Base-by-base conservation (phyloP, 1,139 yeast genomes). In the Saccharomyces hybrid region DNA sequence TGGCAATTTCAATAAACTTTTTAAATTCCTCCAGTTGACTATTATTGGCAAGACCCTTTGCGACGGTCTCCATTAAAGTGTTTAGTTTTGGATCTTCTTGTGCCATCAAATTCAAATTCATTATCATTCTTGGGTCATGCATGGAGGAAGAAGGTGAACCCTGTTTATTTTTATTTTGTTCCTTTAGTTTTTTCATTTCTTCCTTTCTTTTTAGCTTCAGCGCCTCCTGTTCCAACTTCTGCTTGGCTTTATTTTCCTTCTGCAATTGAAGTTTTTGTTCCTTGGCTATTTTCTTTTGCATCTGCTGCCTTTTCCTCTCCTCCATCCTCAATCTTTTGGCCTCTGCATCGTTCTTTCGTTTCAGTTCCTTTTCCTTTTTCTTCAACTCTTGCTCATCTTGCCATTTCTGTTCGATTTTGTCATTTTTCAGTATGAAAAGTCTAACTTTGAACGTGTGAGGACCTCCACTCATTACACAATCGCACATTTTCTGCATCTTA, bases 401-500 rank as follows among this genome's bases (percentile, higher is more conserved):
- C 71, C 77, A 71, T 53, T 65, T 64, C 53, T 58, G 63, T 59
- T 75, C 79, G 48, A 73, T 67, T 49, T 73, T 76, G 46, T 84
- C 96, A 63, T 89, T 96, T 63, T 88, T 88, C 52, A 90, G 82
- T 27, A 90, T 84, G 69, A 88, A 93, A 49, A 93, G 70, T 58
- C 95, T 75, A 5, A 86, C 79, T 48, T 85, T 90, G 68, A 88
- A 88, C 0, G 75, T 72, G 70, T 93, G 99, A 0, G 97, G 97
- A 0, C 97, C 98, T 44, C 87, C 76, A 5, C 77, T 75, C 73
- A 90, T 71, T 0, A 76, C 73, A 55, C 91, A 83, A 62, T 91
- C 97, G 63, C 95, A 82, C 56, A 93, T 73, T 66, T 89, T 89
- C 56, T 89, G 87, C 97, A 91, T 90, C 53, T 84, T 84, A 61